A percentile compares a stretch with the other conserved stretches of the same genome.
Evolutionary conservation across 805 yeast genomes (phyloP).

Genomic region (Yarrowia keelungensis): DNA sequence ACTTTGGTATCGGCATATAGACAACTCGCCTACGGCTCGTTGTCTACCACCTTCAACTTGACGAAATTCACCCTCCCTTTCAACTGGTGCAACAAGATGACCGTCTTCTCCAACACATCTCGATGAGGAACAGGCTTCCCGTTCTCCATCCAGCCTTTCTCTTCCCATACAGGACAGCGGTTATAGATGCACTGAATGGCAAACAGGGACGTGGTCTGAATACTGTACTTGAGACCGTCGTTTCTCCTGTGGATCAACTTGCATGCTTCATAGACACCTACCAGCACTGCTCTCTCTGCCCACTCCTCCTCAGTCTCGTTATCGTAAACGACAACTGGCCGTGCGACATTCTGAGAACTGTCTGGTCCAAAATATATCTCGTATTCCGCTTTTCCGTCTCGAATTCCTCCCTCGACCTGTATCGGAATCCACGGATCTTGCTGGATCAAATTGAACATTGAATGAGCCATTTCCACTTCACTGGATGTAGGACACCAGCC

Average conservation of each 20-base stretch:
- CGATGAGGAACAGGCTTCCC: neutral
- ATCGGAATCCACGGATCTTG: constrained; percentile 2
- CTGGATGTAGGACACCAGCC: neutral
- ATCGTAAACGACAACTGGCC: neutral
- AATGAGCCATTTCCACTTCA: neutral
- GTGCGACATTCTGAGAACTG: neutral
- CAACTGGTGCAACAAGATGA: neutral
- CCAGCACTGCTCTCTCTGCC: neutral
- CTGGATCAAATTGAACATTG: constrained; percentile 1
- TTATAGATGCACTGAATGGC: constrained; percentile 1
- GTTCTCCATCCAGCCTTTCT: neutral
- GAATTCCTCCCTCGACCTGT: neutral
- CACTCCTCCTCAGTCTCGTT: neutral
- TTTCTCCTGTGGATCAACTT: constrained; percentile 1
- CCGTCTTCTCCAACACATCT: constrained; percentile 3
- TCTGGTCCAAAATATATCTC: neutral
- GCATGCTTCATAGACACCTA: neutral
- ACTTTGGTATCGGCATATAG: too few relatives aligned
- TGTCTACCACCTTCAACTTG: neutral
- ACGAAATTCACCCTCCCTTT: neutral
- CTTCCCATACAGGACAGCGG: neutral
- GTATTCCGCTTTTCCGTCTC: neutral
- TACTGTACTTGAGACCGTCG: constrained; percentile 10
- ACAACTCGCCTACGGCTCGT: constrained; percentile 4
- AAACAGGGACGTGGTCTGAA: neutral